phyloP scores from a whole-genome alignment of 176 grass and related monocot species.

The Eleusine coracana region DNA sequence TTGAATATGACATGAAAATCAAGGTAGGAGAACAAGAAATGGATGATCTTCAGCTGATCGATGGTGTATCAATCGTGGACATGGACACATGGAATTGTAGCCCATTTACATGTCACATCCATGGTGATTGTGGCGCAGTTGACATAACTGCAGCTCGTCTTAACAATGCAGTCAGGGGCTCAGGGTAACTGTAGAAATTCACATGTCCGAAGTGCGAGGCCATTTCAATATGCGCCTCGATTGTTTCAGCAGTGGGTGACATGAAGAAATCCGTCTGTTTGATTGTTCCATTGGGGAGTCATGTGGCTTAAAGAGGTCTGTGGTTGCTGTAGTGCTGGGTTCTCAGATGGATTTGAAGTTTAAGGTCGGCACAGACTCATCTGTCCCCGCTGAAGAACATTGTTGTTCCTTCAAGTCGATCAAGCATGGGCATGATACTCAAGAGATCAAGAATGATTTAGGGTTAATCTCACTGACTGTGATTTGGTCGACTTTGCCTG shows the following conservation, averaged over 20 bases:
- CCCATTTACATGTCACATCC: neutral
- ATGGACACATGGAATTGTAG: no score
- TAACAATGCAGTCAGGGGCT: neutral
- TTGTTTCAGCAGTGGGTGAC: neutral
- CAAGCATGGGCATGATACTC: constrained; percentile 18
- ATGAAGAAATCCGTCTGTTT: neutral
- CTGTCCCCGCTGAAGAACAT: no score
- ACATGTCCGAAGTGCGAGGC: neutral
- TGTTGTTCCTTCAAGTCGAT: constrained; percentile 17
- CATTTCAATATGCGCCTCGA: neutral
- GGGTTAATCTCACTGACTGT: constrained; percentile 19
- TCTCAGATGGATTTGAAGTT: neutral
- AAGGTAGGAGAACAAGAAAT: neutral
- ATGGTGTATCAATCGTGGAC: neutral
- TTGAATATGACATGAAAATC: constrained; percentile 24
- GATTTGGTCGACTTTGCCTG: constrained; percentile 27
- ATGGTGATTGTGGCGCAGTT: neutral
- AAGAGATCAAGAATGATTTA: constrained; percentile 28
- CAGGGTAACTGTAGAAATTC: neutral
- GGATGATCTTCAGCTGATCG: neutral
- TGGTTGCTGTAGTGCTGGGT: neutral
- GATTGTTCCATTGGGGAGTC: neutral
- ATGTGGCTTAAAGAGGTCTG: neutral
- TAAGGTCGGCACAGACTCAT: neutral
- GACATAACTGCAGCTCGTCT: neutral